Base-by-base conservation (phyloP, 352 stramenopile species). In the Aphanomyces astaci region DNA sequence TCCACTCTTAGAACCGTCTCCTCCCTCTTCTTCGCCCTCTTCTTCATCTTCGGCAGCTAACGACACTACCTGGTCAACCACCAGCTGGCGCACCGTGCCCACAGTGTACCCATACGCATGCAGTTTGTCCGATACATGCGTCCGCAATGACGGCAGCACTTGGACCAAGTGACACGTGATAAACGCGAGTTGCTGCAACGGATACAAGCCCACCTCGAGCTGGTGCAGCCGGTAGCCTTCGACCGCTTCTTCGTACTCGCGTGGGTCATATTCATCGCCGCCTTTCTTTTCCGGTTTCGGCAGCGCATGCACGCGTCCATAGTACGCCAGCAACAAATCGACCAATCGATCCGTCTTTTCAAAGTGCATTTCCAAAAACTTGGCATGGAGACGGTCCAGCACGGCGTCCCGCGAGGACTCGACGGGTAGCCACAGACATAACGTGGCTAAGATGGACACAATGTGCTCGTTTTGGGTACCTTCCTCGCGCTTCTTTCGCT, bases 361-460 rank as follows among this genome's bases (percentile, higher is more conserved):
- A 74, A 89, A 86, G 7, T 89, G 79, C 27, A 79, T 87, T 62
- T 94, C 86, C 0, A 92, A 69, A 74, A 94, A 92, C 60, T 94
- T 94, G 45, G 78, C 84, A 33, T 94, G 79, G 3, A 94, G 75
- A 9, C 84, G 84, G 11, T 81, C 82, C 59, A 75, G 76, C 3
- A 76, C 84, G 52, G 92, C 84, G 32, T 79, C 66, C 15, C 77
- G 73, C 5, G 51, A 43, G 25, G 84, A 78, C 4, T 88, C 68
- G 7, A 78, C 36, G 19, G 40, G 32, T 5, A 92, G 72, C 67
- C 81, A 75, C 1, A 80, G 70, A 59, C 82, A 90, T 43, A 92
- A 56, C 5, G 82, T 90, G 1, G 84, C 74, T n/a, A 92, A 69
- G 31, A 92, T 69, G 70, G 79, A 89, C 24, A 75, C 71, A 4